A percentile compares a stretch with the other conserved stretches of the same genome.
Evolutionary conservation across 371 early-diverging fungal genomes (phyloP).

Genomic region (Chytridium lagenaria): DNA sequence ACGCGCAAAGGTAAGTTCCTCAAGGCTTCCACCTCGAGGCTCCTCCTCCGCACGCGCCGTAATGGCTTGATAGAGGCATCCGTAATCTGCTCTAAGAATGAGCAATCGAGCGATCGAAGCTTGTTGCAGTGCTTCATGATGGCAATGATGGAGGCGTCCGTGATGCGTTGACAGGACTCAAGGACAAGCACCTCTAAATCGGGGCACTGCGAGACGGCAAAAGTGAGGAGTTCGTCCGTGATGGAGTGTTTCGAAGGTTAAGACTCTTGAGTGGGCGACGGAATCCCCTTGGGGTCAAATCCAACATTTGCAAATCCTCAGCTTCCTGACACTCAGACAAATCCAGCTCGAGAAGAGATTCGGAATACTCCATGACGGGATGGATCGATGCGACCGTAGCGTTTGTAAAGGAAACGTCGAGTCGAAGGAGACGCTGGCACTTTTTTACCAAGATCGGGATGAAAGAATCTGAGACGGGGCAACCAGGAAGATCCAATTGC

Average conservation of each 20-base stretch:
- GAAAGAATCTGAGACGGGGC: constrained; percentile 56
- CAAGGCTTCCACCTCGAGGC: constrained; percentile 30
- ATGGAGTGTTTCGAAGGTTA: constrained; percentile 55
- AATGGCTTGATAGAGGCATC: constrained; percentile 50
- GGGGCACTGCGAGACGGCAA: constrained; percentile 47
- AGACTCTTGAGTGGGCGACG: constrained; percentile 47
- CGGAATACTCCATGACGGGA: constrained; percentile 45
- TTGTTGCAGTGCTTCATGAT: constrained; percentile 43
- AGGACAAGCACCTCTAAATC: constrained; percentile 48
- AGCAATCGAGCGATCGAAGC: constrained; percentile 47
- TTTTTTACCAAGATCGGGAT: constrained; percentile 47
- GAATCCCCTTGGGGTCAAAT: constrained; percentile 31
- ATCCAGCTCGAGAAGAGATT: constrained; percentile 48
- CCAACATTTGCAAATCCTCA: constrained; percentile 33
- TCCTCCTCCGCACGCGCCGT: constrained; percentile 42
- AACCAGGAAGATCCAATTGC: constrained; percentile 56
- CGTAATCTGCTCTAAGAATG: constrained; percentile 55
- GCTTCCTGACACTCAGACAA: constrained; percentile 50
- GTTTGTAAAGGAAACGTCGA: constrained; percentile 56
- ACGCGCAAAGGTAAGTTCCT: constrained; percentile 53
- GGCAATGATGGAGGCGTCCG: constrained; percentile 49
- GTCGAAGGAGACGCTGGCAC: constrained; percentile 40
- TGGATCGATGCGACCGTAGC: constrained; percentile 48
- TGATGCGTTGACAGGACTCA: constrained; percentile 51
- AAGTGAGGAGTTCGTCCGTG: constrained; percentile 49